phyloP scores from a whole-genome alignment of 345 rosid species.

The Erodium maritimum region DNA sequence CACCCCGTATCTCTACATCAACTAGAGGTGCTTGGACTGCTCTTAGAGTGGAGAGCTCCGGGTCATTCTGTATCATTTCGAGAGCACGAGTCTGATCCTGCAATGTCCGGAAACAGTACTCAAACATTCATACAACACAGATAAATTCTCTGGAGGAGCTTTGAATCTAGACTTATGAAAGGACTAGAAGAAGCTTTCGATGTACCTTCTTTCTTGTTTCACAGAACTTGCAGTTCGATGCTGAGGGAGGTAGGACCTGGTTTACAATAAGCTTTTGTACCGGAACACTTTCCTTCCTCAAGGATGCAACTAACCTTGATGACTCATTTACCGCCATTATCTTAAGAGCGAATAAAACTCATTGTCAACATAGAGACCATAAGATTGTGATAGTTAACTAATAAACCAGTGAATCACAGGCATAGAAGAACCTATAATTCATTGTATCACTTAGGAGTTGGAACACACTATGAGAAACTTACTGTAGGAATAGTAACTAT shows the following conservation, averaged over 20 bases:
- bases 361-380: not conserved
- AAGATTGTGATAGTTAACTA: not conserved
- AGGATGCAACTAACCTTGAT: slow-evolving; percentile 53
- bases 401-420: slow-evolving; percentile 1
- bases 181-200: not conserved
- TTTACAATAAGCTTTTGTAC: slow-evolving; percentile 53
- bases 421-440: not conserved
- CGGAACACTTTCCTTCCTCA: slow-evolving; percentile 58
- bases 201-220: slow-evolving; percentile 53
- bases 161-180: not conserved
- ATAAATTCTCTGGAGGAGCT: not conserved
- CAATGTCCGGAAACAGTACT: slow-evolving; percentile 8
- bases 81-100: slow-evolving; percentile 61
- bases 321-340: slow-evolving; percentile 75
- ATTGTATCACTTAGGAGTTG: not conserved
- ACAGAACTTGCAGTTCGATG: slow-evolving; percentile 64
- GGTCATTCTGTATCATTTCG: slow-evolving; percentile 35
- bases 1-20: slow-evolving; percentile 72
- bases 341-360: slow-evolving; percentile 17
- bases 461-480: slow-evolving; percentile 12
- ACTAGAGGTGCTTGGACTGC: slow-evolving; percentile 41
- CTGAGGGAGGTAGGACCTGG: slow-evolving; percentile 51
- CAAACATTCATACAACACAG: no score
- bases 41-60: slow-evolving; percentile 41
- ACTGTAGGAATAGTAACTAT: slow-evolving; percentile 83